These are phyloP conservation scores for Barnettozyma sucrosica DNA, from an alignment of 805 yeast genomes.

Conservation along the genomic window DNA sequence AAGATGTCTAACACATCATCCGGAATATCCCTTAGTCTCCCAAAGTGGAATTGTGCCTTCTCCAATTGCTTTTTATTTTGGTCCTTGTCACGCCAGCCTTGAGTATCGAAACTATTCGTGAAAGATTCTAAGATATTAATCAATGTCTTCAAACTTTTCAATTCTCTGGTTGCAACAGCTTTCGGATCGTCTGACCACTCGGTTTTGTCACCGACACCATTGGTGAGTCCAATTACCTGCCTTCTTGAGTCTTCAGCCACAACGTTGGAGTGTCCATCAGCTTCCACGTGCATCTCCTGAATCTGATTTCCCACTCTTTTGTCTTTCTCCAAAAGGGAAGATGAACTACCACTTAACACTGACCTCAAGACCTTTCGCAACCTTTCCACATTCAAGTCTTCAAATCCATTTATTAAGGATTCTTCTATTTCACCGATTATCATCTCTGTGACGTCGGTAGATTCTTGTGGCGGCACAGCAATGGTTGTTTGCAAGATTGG, in stretches of 20 bases:
- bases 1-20: slow-evolving; percentile 8
- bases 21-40: slow-evolving; percentile 6
- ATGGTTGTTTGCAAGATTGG: neutral
- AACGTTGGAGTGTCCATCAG: too few relatives aligned
- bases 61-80: neutral
- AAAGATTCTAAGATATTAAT: slow-evolving; percentile 1
- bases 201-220: neutral
- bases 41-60: slow-evolving; percentile 1
- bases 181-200: neutral
- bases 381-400: slow-evolving; percentile 5
- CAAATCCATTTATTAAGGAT: slow-evolving; percentile 3
- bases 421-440: slow-evolving; percentile 1
- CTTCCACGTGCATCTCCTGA: neutral
- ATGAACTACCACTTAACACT: neutral
- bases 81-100: slow-evolving; percentile 7
- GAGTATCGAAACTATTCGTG: slow-evolving; percentile 1
- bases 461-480: neutral
- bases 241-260: neutral
- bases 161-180: neutral
- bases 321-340: neutral
- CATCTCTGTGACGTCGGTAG: neutral
- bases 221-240: neutral
- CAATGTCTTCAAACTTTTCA: slow-evolving; percentile 1
- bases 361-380: slow-evolving; percentile 4
- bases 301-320: neutral